Base-by-base conservation (phyloP, 1,139 yeast species). In the Oligophagozyma castellii region DNA sequence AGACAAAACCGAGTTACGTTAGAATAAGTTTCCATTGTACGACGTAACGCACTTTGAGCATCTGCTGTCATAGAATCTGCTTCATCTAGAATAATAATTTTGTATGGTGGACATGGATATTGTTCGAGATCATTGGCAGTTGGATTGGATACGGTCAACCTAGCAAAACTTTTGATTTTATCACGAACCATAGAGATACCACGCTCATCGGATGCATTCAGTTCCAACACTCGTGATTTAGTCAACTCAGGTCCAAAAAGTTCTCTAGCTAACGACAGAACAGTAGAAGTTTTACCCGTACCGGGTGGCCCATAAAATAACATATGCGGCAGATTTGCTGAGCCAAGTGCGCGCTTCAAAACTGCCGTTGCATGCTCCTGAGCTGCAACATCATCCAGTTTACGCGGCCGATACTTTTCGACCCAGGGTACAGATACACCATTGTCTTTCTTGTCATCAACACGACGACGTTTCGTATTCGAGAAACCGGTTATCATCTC, bases 21-120 rank as follows among this genome's bases (percentile, higher is more conserved):
- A 3, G 95, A 79, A 55, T 84, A 89, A 5, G 78, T 81, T 52
- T 89, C 99, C 95, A 89, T 89, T 2, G 95, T 89, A 54, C 98
- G 69, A 57, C 98, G 71, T 36, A 89, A 61, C 0, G 98, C 98
- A 27, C 89, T 70, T 52, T 89, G 98, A 0, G 98, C 98, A 54
- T 89, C 98, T 27, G 80, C 72, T n/a, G 98, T 89, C 98, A 89
- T 89, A 12, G 93, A 80, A 53, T 89, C 98, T 1, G 98, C 98
- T 55, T 89, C 98, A 58, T 89, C 96, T 31, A 86, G 56, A 27
- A 83, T 78, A 31, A 61, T 70, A 43, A 79, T 76, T 51, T 86
- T 86, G 55, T 78, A 86, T 5, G 95, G 95, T 2, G 95, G 95
- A 51, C 96, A 89, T 1, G 96, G 95, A 52, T 83, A 83, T 11